These are phyloP conservation scores for Grifola frondosa DNA, from an alignment of 1,284 basidiomycete species.

Conservation along the genomic window DNA sequence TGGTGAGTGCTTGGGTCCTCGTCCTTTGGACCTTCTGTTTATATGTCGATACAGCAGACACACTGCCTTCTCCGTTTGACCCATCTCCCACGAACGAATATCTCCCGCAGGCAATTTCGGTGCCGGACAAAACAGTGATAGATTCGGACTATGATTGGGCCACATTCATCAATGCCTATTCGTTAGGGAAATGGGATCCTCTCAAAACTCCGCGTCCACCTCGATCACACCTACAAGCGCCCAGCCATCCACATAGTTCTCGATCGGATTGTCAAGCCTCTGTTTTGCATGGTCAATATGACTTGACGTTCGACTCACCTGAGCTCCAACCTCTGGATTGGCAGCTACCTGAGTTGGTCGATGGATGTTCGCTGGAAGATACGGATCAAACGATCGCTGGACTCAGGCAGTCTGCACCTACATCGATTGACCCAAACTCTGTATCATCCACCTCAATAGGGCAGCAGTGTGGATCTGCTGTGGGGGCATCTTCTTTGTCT, in stretches of 20 bases:
- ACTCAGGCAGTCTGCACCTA: no score
- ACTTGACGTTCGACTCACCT: constrained; percentile 25
- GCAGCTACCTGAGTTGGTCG: background rate
- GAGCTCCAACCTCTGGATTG: constrained; percentile 14
- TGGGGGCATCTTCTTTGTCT: no score
- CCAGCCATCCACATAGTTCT: constrained; percentile 18
- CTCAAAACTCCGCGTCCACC: constrained; percentile 72
- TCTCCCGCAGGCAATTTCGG: constrained; percentile 20
- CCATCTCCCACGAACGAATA: constrained; percentile 28
- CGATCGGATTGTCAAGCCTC: background rate
- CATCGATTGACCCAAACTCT: no score
- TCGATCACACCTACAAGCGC: constrained; percentile 31
- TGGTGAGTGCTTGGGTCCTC: constrained; percentile 22
- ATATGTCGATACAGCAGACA: constrained; percentile 16
- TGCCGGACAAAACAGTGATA: constrained; percentile 18
- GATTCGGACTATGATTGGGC: constrained; percentile 66
- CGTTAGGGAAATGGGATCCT: constrained; percentile 80
- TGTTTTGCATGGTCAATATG: constrained; percentile 4
- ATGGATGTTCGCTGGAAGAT: background rate
- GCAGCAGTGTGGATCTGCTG: no score
- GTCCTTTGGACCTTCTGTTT: background rate
- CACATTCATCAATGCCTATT: constrained; percentile 74
- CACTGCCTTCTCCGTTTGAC: constrained; percentile 31
- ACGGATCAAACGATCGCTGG: background rate
- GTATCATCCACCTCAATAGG: no score